phyloP scores from a whole-genome alignment of 2,329 filamentous ascomycete genomes.

The Arthroderma uncinatum region DNA sequence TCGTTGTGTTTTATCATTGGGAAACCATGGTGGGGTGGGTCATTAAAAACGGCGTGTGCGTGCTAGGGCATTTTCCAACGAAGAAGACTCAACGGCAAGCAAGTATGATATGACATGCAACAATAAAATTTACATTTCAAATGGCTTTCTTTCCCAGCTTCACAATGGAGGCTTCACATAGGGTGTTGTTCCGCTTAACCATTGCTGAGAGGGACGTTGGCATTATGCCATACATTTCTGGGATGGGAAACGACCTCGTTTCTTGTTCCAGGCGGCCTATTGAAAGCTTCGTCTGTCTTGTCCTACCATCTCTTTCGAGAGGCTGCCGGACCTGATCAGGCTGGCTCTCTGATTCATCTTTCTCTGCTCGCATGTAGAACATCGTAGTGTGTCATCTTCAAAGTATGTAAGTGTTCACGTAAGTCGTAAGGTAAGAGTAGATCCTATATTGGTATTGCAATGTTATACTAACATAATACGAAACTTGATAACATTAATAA shows the following conservation, averaged over 20 bases:
- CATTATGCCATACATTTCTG: background rate
- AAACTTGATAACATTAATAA: background rate
- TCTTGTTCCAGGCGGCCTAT: background rate
- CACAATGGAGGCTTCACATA: constrained; percentile 49
- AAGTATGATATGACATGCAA: constrained; percentile 10
- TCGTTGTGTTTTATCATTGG: background rate
- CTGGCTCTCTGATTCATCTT: background rate
- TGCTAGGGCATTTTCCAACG: background rate
- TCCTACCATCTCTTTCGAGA: background rate
- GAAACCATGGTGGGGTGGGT: background rate
- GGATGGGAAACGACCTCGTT: background rate
- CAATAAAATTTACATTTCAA: constrained; percentile 9
- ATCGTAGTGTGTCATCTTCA: background rate
- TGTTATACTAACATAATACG: too few species aligned
- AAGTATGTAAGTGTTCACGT: too few species aligned
- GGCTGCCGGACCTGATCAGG: background rate
- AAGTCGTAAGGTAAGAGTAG: too few species aligned
- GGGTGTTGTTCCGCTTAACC: constrained; percentile 48
- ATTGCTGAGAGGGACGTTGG: constrained; percentile 37
- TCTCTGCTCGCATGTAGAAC: background rate
- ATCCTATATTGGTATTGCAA: too few species aligned
- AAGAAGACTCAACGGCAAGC: background rate
- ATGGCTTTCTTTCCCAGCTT: constrained; percentile 28
- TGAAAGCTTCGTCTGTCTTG: background rate
- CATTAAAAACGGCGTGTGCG: background rate